Percentiles rank a stretch among this genome's conserved stretches.
phyloP scores from a whole-genome alignment of 208 protist genomes.

The Trypanosoma cruzi region DNA sequence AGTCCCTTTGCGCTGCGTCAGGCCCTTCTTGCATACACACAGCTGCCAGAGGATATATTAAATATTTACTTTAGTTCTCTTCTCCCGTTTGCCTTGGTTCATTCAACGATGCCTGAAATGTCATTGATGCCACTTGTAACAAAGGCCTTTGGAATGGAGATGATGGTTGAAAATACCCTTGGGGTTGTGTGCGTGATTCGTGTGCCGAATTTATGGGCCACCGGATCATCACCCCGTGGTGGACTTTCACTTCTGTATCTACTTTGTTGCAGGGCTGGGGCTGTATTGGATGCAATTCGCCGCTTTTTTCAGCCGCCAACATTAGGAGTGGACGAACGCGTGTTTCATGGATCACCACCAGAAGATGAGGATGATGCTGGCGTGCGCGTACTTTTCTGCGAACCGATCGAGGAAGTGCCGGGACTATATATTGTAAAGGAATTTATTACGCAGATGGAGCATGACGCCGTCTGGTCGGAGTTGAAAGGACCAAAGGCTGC shows the following conservation, averaged over 20 bases:
- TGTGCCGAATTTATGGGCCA: slow-evolving; percentile 20
- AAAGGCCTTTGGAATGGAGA: background rate
- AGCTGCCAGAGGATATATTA: slow-evolving; percentile 20
- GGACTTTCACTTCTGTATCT: slow-evolving; percentile 26
- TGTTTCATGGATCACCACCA: background rate
- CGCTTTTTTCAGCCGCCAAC: slow-evolving; percentile 31
- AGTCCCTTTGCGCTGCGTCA: slow-evolving; percentile 44
- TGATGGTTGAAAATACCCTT: background rate
- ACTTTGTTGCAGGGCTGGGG: slow-evolving; percentile 20
- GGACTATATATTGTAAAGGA: slow-evolving; percentile 58
- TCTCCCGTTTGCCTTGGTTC: slow-evolving; percentile 32
- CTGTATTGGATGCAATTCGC: slow-evolving; percentile 14
- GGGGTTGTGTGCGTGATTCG: slow-evolving; percentile 15
- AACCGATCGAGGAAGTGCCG: slow-evolving; percentile 35
- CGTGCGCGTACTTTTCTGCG: slow-evolving; percentile 21
- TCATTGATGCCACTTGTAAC: slow-evolving; percentile 1
- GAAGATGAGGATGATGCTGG: background rate
- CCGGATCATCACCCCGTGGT: slow-evolving; percentile 11
- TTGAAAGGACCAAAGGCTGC: slow-evolving; percentile 26
- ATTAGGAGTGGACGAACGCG: slow-evolving; percentile 19
- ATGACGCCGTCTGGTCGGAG: slow-evolving; percentile 50
- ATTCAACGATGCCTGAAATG: background rate
- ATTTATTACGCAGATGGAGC: slow-evolving; percentile 63
- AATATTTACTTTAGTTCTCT: slow-evolving; percentile 24
- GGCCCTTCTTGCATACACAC: slow-evolving; percentile 20